Evolutionary conservation across 495 filamentous ascomycete species (phyloP).

Genomic region (Podospora tetraspora): DNA sequence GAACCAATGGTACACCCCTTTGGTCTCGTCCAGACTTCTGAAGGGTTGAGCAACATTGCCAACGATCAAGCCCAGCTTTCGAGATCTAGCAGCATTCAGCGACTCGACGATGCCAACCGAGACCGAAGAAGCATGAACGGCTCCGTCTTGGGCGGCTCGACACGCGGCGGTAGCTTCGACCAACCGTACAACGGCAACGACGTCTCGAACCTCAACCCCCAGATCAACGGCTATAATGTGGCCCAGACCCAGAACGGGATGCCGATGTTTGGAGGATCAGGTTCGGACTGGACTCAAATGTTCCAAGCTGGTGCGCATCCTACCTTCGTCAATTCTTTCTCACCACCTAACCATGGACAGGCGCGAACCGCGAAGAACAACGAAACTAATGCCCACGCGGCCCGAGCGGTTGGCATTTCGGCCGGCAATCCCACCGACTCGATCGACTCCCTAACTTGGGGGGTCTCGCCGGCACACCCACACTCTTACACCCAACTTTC

Average conservation of each 20-base stretch:
- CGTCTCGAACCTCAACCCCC: slow-evolving; percentile 52
- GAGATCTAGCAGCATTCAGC: slow-evolving; percentile 54
- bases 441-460: slow-evolving; percentile 39
- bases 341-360: slow-evolving; percentile 47
- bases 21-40: slow-evolving; percentile 41
- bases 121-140: slow-evolving; percentile 51
- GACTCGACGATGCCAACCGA: slow-evolving; percentile 45
- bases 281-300: slow-evolving; percentile 63
- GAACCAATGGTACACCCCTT: slow-evolving; percentile 49
- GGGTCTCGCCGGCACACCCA: slow-evolving; percentile 34
- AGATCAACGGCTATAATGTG: slow-evolving; percentile 52
- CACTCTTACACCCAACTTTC: slow-evolving; percentile 49
- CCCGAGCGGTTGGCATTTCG: slow-evolving; percentile 25
- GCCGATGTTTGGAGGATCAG: slow-evolving; percentile 46
- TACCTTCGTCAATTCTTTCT: slow-evolving; percentile 55
- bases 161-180: slow-evolving; percentile 38
- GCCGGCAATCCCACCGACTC: slow-evolving; percentile 38
- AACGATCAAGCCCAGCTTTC: slow-evolving; percentile 52
- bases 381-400: slow-evolving; percentile 39
- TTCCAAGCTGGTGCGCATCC: slow-evolving; percentile 64
- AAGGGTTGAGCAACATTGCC: slow-evolving; percentile 47
- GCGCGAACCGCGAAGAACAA: slow-evolving; percentile 50
- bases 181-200: slow-evolving; percentile 48
- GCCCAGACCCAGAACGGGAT: slow-evolving; percentile 48
- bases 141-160: slow-evolving; percentile 35